Evolutionary conservation across 192 early-diverging fungal genomes (phyloP), one percentile per base, ranked within the genome.

Genomic region (Phycomyces blakesleeanus): DNA sequence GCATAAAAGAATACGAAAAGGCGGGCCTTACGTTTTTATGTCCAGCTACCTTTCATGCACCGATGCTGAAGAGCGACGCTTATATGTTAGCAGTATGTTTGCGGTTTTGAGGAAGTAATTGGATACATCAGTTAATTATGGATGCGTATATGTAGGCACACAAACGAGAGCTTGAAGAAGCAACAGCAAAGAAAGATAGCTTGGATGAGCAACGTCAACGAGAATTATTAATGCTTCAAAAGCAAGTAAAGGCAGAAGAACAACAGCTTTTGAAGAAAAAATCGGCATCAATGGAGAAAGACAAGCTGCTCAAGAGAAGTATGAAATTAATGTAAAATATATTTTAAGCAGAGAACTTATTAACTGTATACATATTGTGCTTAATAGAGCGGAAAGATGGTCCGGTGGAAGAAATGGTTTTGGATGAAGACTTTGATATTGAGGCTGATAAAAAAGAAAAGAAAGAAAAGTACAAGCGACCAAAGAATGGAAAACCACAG

Each of bases 1-100:
- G 85, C 54, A 85, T 86, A 34, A 75, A 82, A 16, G 57, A 78
- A 63, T 64, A 88, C 27, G 57, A 67, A 42, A 79, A 82, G 57
- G 79, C 81, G 15, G 86, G 87, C 7, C 81, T 92, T 11, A 83
- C 88, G 14, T 92, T 93, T 63, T 73, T 80, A 38, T 76, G 94
- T 50, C 95, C 95, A 4, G 86, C 87, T 59, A 94, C 96, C 60
- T 96, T 91, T 69, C 95, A 92, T 82, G 95, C 95, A 38, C 93
- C 95, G 78, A 98, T 98, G 95, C 85, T 98, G 65, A 98, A 98
- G 78, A 83, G 84, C 0, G 94, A 98, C 67, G 87, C 88, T 49
- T 93, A 95, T 61, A 98, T 96, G 94, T 78, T 78, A 49, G 84
- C 41, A 27, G 69, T 71, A 50, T 37, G 61, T 42, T 21, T n/a